phyloP scores from a whole-genome alignment of 805 yeast species.

The Suhomyces faveliae region DNA sequence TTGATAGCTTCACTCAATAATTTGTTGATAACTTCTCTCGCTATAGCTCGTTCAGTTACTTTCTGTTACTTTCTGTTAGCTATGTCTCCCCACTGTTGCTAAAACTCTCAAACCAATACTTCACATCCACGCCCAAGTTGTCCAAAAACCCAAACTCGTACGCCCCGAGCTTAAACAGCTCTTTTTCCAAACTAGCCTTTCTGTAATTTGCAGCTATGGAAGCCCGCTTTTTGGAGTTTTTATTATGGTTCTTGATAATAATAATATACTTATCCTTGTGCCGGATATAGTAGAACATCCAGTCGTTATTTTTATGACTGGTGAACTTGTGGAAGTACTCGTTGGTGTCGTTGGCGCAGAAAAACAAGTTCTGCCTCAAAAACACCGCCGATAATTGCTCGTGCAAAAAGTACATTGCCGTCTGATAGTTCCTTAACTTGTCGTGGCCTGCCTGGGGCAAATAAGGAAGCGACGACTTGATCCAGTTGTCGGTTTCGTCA shows the following conservation, averaged over 20 bases:
- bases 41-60: no score
- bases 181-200: slow-evolving; percentile 6
- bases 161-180: slow-evolving; percentile 23
- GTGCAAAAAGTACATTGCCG: slow-evolving; percentile 38
- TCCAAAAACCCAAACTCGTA: slow-evolving; percentile 38
- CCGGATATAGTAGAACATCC: slow-evolving; percentile 42
- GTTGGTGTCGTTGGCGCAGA: slow-evolving; percentile 18
- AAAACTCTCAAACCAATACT: slow-evolving; percentile 37
- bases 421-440: slow-evolving; percentile 13
- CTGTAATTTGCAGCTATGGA: not conserved
- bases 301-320: slow-evolving; percentile 35
- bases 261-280: slow-evolving; percentile 30
- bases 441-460: slow-evolving; percentile 17
- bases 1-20: no score
- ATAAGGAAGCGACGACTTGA: slow-evolving; percentile 39
- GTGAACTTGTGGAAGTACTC: slow-evolving; percentile 44
- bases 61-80: not conserved
- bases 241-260: slow-evolving; percentile 34
- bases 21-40: no score
- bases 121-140: slow-evolving; percentile 42
- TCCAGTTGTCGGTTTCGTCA: slow-evolving; percentile 21
- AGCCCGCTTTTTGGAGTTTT: slow-evolving; percentile 15
- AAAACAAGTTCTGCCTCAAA: slow-evolving; percentile 24
- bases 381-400: slow-evolving; percentile 37
- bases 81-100: slow-evolving; percentile 18